Evolutionary conservation across 2,329 filamentous ascomycete genomes (phyloP).

Genomic region (Colletotrichum sp.): DNA sequence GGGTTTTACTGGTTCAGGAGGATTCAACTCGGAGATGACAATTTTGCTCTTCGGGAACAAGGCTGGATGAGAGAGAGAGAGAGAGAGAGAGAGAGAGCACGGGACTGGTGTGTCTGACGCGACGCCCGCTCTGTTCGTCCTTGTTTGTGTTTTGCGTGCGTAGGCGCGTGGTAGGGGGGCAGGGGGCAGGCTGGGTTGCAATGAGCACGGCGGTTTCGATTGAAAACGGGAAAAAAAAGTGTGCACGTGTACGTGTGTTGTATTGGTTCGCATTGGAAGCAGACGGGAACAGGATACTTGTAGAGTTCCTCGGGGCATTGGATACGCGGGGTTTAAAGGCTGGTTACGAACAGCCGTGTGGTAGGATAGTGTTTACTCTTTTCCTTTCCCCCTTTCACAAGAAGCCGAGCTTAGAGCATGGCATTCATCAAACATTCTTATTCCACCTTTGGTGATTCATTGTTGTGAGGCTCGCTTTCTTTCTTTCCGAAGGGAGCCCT

Average conservation of each 20-base stretch:
- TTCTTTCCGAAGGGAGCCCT: background rate
- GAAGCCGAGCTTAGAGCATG: background rate
- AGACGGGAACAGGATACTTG: background rate
- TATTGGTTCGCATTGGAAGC: background rate
- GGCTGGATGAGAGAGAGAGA: background rate
- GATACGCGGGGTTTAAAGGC: background rate
- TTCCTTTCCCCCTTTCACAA: background rate
- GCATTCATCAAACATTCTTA: background rate
- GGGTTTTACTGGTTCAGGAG: background rate
- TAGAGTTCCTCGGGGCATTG: background rate
- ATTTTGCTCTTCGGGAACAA: background rate
- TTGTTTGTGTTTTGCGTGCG: background rate
- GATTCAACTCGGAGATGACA: background rate
- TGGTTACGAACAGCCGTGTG: background rate
- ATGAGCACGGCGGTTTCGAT: background rate
- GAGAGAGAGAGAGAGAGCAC: background rate
- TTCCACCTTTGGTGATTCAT: background rate
- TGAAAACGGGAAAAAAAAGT: background rate
- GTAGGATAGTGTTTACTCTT: slow-evolving; percentile 17
- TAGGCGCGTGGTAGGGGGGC: background rate
- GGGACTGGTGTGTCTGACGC: background rate
- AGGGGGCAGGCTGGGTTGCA: background rate
- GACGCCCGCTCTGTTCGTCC: background rate
- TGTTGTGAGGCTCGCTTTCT: background rate
- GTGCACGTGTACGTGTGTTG: background rate